Base-by-base conservation (phyloP, 1,139 yeast species). In the Kodamaea plutei region DNA sequence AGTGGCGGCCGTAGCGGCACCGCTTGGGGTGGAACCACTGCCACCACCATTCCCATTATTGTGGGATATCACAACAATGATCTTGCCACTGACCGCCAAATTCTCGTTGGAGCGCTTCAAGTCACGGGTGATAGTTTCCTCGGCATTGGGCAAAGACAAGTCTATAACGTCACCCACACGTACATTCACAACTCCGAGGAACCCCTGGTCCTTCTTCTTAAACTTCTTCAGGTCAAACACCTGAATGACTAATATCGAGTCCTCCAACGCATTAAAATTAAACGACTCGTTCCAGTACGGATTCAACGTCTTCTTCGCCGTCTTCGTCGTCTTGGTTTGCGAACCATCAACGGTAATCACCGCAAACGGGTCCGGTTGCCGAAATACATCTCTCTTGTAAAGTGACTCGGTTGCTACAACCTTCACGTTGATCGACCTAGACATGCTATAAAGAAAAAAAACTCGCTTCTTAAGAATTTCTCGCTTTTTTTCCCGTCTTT, bases 131-230 rank as follows among this genome's bases (percentile, higher is more conserved):
- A 91, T 79, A 42, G 96, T 91, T 59, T 89, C 96, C 54, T 82
- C 89, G 26, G 73, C 66, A 44, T 63, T 58, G 37, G 52, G 65
- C 38, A 76, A 68, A 16, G 69, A 68, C 38, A 88, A 64, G 56
- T 88, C 95, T 39, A 91, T 74, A 23, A 85, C 89, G 56, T 91
- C 97, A 28, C 94, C 93, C 25, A 89, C 76, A 46, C 95, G 73
- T 32, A 91, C 76, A 59, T 91, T 93, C 38, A 93, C 93, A 13
- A 91, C 98, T 37, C 99, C 99, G 32, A 91, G 68, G 48, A 91
- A 91, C n/a, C 98, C 98, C 59, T 91, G 98, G 55, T 91, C 98
- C 73, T 88, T 89, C 79, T 88, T 88, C 57, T 91, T 91, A 65
- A 91, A 91, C 61, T 91, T 91, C 56, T 88, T 89, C 58, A 89